Conservation (phyloP, 305 asterid genomes). For the Euphrasia arctica region DNA sequence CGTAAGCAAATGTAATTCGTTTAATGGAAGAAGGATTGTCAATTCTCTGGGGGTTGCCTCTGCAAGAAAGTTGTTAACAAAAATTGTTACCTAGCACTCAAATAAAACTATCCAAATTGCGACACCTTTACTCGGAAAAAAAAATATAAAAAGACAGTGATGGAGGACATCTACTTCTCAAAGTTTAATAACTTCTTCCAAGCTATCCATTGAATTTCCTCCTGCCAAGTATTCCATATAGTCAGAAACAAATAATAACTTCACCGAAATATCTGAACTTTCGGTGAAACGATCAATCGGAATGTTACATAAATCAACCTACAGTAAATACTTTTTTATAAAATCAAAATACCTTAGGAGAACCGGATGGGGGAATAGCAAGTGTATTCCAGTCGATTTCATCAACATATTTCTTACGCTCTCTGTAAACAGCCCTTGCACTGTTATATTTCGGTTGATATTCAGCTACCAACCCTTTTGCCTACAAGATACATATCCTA, state of each 20-base stretch:
- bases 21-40: slow-evolving; percentile 82
- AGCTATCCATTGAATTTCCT: slow-evolving; percentile 88
- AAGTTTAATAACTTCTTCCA: slow-evolving; percentile 79
- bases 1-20: slow-evolving; percentile 72
- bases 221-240: slow-evolving; percentile 49
- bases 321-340: background rate
- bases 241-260: background rate
- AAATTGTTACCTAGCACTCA: slow-evolving; percentile 14
- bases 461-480: slow-evolving; percentile 88
- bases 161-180: slow-evolving; percentile 61
- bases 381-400: slow-evolving; percentile 99
- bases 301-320: no score
- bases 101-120: background rate
- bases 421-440: slow-evolving; percentile 96
- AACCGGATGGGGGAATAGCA: slow-evolving; percentile 89
- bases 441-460: slow-evolving; percentile 94
- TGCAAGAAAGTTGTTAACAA: slow-evolving; percentile 32
- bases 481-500: slow-evolving; percentile 48
- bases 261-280: background rate
- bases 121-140: slow-evolving; percentile 5
- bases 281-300: background rate
- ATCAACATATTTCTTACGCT: slow-evolving; percentile 82
- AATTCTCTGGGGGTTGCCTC: slow-evolving; percentile 92
- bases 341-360: slow-evolving; percentile 61
- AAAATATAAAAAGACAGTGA: slow-evolving; percentile 5